Conservation (phyloP, 257 asterid genomes). For the Hygrophila difformis region DNA sequence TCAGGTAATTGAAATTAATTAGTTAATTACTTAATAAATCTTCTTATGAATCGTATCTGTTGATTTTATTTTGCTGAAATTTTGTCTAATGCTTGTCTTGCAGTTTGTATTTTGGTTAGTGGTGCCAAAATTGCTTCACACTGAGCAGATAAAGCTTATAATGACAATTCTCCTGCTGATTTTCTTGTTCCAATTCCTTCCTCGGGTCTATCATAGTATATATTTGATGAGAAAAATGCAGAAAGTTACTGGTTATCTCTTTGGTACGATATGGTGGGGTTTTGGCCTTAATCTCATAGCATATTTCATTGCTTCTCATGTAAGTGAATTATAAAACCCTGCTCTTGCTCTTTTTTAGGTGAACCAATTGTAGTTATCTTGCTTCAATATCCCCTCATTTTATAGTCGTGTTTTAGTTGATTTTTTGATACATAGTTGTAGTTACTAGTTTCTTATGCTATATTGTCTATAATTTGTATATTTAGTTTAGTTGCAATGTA, state of each 20-base stretch:
- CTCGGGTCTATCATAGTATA: slow-evolving; percentile 78
- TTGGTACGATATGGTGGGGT: slow-evolving; percentile 99
- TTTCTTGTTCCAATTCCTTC: slow-evolving; percentile 88
- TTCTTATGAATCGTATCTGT: no score
- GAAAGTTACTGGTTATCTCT: slow-evolving; percentile 86
- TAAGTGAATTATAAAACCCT: slow-evolving; percentile 22
- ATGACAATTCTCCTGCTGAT: slow-evolving; percentile 73
- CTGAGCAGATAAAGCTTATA: slow-evolving; percentile 67
- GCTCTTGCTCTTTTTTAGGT: no score
- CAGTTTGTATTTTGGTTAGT: slow-evolving; percentile 87
- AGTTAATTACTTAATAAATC: not conserved
- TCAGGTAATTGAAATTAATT: slow-evolving; percentile 56
- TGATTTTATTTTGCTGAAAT: not conserved
- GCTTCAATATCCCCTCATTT: no score
- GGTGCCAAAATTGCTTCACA: slow-evolving; percentile 66
- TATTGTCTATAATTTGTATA: no score
- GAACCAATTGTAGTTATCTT: no score
- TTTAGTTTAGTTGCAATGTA: no score
- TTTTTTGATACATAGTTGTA: no score
- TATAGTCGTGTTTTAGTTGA: no score
- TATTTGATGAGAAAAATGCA: slow-evolving; percentile 85
- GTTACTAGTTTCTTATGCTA: no score
- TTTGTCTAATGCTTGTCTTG: not conserved
- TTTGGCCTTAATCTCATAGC: slow-evolving; percentile 92
- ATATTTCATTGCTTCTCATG: slow-evolving; percentile 98